Conservation (phyloP, 495 filamentous ascomycete species). For the Tuber magnatum region DNA sequence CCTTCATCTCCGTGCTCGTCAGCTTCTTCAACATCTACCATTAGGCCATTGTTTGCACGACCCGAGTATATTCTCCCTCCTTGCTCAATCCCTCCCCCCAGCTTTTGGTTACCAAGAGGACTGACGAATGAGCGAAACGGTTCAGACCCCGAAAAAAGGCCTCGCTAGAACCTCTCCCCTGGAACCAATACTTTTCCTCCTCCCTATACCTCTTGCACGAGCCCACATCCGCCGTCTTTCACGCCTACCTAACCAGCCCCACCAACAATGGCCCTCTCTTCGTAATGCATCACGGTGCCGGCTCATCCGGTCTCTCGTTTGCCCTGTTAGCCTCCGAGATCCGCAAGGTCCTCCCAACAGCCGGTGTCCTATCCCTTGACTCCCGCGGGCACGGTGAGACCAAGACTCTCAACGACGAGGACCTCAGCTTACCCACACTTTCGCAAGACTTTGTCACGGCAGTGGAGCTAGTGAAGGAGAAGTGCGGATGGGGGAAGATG, state of each 20-base stretch:
- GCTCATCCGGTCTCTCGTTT: slow-evolving; percentile 82
- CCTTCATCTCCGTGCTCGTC: slow-evolving; percentile 38
- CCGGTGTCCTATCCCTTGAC: slow-evolving; percentile 76
- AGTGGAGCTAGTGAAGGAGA: slow-evolving; percentile 54
- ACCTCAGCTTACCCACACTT: slow-evolving; percentile 63
- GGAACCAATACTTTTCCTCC: slow-evolving; percentile 73
- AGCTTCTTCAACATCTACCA: slow-evolving; percentile 77
- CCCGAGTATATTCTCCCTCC: slow-evolving; percentile 26
- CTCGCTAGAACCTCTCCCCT: slow-evolving; percentile 52
- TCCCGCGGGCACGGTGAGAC: slow-evolving; percentile 82
- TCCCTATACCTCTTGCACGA: slow-evolving; percentile 29
- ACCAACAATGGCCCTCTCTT: slow-evolving; percentile 63
- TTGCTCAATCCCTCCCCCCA: slow-evolving; percentile 3
- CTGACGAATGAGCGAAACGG: slow-evolving; percentile 10
- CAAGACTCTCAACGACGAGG: slow-evolving; percentile 45
- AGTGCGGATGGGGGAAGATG: slow-evolving; percentile 62
- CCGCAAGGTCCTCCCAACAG: slow-evolving; percentile 66
- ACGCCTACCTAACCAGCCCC: slow-evolving; percentile 73
- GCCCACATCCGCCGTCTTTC: slow-evolving; percentile 53
- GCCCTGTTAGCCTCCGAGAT: slow-evolving; percentile 71
- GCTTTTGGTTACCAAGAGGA: not conserved
- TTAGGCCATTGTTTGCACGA: slow-evolving; percentile 56
- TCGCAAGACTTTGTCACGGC: slow-evolving; percentile 65
- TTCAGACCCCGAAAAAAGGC: slow-evolving; percentile 36
- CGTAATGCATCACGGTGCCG: slow-evolving; percentile 82